Evolutionary conservation across 2,329 filamentous ascomycete genomes (phyloP).

Genomic region (Ploettnerulaceae sp.): DNA sequence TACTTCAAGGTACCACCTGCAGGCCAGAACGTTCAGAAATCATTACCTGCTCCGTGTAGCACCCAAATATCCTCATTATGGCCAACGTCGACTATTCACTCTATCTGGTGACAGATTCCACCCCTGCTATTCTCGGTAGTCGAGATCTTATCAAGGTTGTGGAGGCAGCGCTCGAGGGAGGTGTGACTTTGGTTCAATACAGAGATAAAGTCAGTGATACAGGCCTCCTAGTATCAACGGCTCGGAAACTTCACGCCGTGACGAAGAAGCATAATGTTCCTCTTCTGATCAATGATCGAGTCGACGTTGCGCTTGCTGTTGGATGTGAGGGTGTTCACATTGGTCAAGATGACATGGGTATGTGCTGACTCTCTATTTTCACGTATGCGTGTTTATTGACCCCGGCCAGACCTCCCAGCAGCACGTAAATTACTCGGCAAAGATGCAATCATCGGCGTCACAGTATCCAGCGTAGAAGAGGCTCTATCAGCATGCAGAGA

Average conservation of each 20-base stretch:
- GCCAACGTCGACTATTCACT: constrained; percentile 65
- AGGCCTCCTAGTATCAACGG: constrained; percentile 63
- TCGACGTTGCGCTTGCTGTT: constrained; percentile 81
- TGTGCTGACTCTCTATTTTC: constrained; percentile 26
- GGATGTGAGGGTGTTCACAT: constrained; percentile 91
- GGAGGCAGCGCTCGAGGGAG: constrained; percentile 68
- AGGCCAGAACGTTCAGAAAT: too few relatives aligned
- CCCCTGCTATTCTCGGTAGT: constrained; percentile 71
- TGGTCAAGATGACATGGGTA: constrained; percentile 89
- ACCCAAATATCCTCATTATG: background rate
- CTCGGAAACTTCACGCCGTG: constrained; percentile 63
- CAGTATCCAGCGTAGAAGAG: constrained; percentile 70
- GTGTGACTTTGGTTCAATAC: constrained; percentile 83
- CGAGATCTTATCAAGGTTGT: constrained; percentile 69
- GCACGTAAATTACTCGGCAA: constrained; percentile 71
- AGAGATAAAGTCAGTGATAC: constrained; percentile 83
- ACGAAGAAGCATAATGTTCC: constrained; percentile 67
- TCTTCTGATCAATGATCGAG: constrained; percentile 85
- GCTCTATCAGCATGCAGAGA: constrained; percentile 64
- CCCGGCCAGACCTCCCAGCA: constrained; percentile 47
- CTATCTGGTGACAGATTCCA: constrained; percentile 92
- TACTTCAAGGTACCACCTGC: too few relatives aligned
- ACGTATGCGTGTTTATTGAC: constrained; percentile 13
- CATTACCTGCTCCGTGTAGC: background rate
- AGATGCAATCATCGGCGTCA: constrained; percentile 81